Percentiles rank a stretch among this genome's conserved stretches.
Conservation (phyloP, 495 filamentous ascomycete species). For the Trypethelium eluteriae region DNA sequence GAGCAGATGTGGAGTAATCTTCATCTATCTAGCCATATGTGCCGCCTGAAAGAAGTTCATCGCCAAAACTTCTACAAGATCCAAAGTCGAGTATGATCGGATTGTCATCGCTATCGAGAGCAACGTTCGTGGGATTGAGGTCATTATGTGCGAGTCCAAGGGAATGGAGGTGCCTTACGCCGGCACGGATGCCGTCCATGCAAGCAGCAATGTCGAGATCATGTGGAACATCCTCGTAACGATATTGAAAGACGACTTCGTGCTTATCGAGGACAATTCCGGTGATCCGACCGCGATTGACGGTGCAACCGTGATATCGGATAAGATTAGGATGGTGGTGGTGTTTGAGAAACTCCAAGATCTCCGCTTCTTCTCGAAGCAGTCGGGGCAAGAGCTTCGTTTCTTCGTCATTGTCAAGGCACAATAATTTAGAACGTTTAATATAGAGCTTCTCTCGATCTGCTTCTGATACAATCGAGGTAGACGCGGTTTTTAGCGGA, state of each 20-base stretch:
- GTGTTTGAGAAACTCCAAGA: conserved; percentile 20
- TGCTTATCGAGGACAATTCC: conserved; percentile 20
- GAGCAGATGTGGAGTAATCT: conserved; percentile 18
- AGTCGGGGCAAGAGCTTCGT: conserved; percentile 15
- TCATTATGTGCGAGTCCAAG: conserved; percentile 28
- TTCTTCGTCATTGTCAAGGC: conserved; percentile 15
- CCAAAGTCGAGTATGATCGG: conserved; percentile 24
- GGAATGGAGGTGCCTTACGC: conserved; percentile 24
- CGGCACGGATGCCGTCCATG: conserved; percentile 18
- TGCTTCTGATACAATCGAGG: conserved; percentile 13
- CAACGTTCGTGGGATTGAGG: conserved; percentile 22
- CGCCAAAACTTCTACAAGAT: conserved; percentile 23
- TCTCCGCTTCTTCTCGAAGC: conserved; percentile 22
- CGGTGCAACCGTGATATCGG: conserved; percentile 21
- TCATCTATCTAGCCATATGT: conserved; percentile 25
- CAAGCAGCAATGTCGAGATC: conserved; percentile 16
- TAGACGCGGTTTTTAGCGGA: conserved; percentile 5
- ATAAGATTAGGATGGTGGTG: conserved; percentile 21
- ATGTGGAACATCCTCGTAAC: conserved; percentile 17
- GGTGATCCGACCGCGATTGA: conserved; percentile 21
- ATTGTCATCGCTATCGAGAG: conserved; percentile 17
- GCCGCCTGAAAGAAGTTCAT: conserved; percentile 20
- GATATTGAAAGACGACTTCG: conserved; percentile 17
- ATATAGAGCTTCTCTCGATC: conserved; percentile 16
- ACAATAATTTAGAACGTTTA: conserved; percentile 18